Base-by-base conservation (phyloP, 2,329 filamentous ascomycete genomes). In the Cyphellophora attinorum region DNA sequence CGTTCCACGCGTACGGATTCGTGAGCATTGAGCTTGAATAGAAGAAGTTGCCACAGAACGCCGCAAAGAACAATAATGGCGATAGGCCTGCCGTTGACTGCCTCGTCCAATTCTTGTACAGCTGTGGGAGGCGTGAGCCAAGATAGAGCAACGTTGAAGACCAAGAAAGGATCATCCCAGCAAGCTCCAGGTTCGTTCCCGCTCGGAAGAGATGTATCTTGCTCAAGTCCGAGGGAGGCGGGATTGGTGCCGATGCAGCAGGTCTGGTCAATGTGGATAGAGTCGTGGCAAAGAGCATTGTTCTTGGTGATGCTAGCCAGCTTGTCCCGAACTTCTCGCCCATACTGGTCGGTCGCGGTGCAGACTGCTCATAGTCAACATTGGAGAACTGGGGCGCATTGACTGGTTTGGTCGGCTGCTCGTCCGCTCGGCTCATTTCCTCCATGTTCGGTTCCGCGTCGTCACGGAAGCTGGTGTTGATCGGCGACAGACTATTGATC, bases 41-140 rank as follows among this genome's bases (percentile, higher is more conserved):
- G 60, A 79, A 80, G 27, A 79, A 57, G 49, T 81, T 81, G 3
- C 77, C 77, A 48, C 70, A 71, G 52, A 81, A 81, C 3, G 77
- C 77, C 4, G 77, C 77, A 25, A 71, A 60, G 58, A 81, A 81
- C 31, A 81, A 66, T 0, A 72, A 57, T 0, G 76, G 74, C 0
- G 68, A 74, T 6, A 81, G 67, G 3, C 77, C 77, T 1, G 75
- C 65, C 8, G 76, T 80, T 28, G 74, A 78, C 49, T 72, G 71
- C 31, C 76, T 72, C 33, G 60, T 48, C 51, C 73, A 71, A 56
- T 81, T 81, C 49, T 79, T 76, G 60, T 75, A 72, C 23, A 81
- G 65, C 50, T 81, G 77, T 0, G 77, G 77, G 35, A 79, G 55
- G 15, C 73, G 69, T 18, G 73, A 77, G 42, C 61, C 64, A 21